phyloP scores from a whole-genome alignment of 2,329 filamentous ascomycete species.

The Periconia sp. region DNA sequence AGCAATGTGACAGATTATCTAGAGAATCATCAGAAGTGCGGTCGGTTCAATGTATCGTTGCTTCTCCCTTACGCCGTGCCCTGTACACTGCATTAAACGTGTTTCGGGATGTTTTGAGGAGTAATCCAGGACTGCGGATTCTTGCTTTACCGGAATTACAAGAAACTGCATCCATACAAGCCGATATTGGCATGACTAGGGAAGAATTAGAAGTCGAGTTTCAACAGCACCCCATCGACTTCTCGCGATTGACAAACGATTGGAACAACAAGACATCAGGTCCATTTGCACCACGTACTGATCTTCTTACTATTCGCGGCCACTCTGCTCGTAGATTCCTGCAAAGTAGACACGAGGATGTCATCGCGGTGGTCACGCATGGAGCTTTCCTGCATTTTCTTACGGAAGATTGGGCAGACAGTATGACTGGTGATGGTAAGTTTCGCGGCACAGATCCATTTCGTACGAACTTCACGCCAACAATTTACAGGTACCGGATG shows the following conservation, averaged over 20 bases:
- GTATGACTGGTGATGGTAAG: constrained; percentile 14
- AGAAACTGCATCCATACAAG: constrained; percentile 74
- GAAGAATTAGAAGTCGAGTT: constrained; percentile 65
- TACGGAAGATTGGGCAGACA: constrained; percentile 71
- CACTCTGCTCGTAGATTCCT: constrained; percentile 13
- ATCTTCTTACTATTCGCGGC: constrained; percentile 28
- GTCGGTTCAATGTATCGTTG: constrained; percentile 68
- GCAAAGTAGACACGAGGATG: constrained; percentile 7
- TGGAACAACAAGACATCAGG: constrained; percentile 60
- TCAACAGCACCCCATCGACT: constrained; percentile 64
- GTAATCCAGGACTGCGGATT: constrained; percentile 45
- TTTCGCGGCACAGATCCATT: no score
- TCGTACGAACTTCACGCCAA: no score
- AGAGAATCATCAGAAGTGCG: constrained; percentile 25
- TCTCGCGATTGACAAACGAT: constrained; percentile 62
- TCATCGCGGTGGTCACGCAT: constrained; percentile 78
- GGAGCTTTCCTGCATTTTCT: constrained; percentile 83
- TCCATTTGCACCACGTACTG: constrained; percentile 42
- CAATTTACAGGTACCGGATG: constrained; percentile 22
- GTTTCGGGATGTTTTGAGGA: constrained; percentile 60
- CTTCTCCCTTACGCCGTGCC: constrained; percentile 79
- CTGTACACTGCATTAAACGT: constrained; percentile 74
- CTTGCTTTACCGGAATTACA: constrained; percentile 76
- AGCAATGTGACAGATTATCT: constrained; percentile 72
- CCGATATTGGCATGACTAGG: constrained; percentile 67